phyloP scores from a whole-genome alignment of 2,329 filamentous ascomycete genomes.

The Fusarium palustre region DNA sequence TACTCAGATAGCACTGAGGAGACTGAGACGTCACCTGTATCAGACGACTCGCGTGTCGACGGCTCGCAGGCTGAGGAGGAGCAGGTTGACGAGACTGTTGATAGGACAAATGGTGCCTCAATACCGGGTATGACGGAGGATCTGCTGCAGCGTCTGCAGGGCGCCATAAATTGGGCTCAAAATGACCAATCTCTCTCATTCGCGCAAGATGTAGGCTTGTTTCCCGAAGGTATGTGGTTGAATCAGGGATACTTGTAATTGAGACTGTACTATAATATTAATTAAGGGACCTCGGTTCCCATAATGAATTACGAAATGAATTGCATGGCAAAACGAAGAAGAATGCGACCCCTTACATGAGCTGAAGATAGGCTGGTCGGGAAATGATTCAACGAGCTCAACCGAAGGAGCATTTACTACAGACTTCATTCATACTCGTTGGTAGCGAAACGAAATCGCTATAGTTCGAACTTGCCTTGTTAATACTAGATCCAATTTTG shows the following conservation, averaged over 20 bases:
- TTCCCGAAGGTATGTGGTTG: slow-evolving; percentile 3
- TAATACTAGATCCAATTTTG: too few species aligned
- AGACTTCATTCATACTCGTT: too few species aligned
- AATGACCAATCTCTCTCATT: slow-evolving; percentile 30
- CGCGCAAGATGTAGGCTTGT: slow-evolving; percentile 15
- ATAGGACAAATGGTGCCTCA: neutral
- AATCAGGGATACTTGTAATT: slow-evolving; percentile 1
- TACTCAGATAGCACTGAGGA: neutral
- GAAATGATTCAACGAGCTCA: too few species aligned
- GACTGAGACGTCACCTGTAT: neutral
- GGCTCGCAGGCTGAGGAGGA: neutral
- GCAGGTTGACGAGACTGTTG: neutral
- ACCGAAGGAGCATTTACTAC: too few species aligned
- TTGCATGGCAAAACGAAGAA: neutral
- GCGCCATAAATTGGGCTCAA: slow-evolving; percentile 16
- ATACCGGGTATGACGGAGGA: slow-evolving; percentile 2
- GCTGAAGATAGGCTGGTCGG: neutral
- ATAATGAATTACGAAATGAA: neutral
- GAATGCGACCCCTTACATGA: neutral
- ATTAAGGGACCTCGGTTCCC: too few species aligned
- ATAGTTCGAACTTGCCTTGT: too few species aligned
- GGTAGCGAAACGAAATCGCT: too few species aligned
- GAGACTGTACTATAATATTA: neutral
- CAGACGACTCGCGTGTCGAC: neutral
- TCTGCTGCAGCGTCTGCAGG: slow-evolving; percentile 7